These are phyloP conservation scores for Plasmodium yoelii DNA, from an alignment of 169 alveolate genomes.

Conservation along the genomic window DNA sequence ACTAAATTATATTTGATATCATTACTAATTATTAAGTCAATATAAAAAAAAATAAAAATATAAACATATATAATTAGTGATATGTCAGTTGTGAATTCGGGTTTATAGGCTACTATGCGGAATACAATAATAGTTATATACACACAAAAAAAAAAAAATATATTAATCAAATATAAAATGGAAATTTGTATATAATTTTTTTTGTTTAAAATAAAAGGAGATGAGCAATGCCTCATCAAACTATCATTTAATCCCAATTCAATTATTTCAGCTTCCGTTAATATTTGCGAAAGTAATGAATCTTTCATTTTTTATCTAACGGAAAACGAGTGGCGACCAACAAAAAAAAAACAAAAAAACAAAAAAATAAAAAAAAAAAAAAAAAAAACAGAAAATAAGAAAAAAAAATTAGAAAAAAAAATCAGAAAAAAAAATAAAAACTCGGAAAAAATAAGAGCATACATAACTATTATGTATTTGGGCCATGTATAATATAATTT, in stretches of 20 bases:
- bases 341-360: neutral
- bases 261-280: slow-evolving; percentile 65
- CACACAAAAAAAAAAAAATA: slow-evolving; percentile 41
- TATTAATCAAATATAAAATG: slow-evolving; percentile 31
- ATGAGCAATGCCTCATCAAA: slow-evolving; percentile 38
- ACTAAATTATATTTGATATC: slow-evolving; percentile 27
- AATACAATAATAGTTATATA: slow-evolving; percentile 32
- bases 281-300: slow-evolving; percentile 50
- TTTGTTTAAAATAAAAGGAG: slow-evolving; percentile 49
- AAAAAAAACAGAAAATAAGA: no score
- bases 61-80: slow-evolving; percentile 31
- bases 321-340: neutral
- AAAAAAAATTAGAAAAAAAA: no score
- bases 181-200: slow-evolving; percentile 35
- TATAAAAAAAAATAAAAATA: slow-evolving; percentile 39
- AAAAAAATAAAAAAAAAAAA: no score
- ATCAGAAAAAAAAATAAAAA: no score
- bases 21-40: slow-evolving; percentile 50
- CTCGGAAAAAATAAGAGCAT: no score
- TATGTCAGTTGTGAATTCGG: slow-evolving; percentile 22
- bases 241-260: slow-evolving; percentile 56
- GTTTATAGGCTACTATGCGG: neutral
- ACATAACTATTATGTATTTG: no score
- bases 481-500: no score
- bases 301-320: slow-evolving; percentile 15